phyloP scores from a whole-genome alignment of 1,284 basidiomycete species.

The Melampsora larici-populina region DNA sequence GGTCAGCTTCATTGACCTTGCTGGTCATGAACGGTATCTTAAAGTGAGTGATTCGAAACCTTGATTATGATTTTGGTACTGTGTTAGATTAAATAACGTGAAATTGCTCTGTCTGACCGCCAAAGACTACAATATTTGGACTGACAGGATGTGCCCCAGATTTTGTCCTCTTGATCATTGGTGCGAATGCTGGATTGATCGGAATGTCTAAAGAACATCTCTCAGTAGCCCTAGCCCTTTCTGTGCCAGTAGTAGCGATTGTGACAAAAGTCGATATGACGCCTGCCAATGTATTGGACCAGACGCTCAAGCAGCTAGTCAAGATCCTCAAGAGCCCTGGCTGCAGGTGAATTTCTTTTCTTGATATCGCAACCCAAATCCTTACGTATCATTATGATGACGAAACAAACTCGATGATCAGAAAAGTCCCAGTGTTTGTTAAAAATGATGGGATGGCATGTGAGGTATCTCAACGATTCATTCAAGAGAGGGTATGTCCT shows the following conservation, averaged over 20 bases:
- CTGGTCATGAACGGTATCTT: slow-evolving; percentile 82
- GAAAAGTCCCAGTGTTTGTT: slow-evolving; percentile 55
- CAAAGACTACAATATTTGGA: slow-evolving; percentile 88
- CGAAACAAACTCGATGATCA: slow-evolving; percentile 29
- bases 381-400: not conserved
- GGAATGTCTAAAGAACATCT: slow-evolving; percentile 95
- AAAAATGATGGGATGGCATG: slow-evolving; percentile 65
- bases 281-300: slow-evolving; percentile 78
- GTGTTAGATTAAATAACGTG: not conserved
- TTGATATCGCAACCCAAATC: slow-evolving; percentile 39
- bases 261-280: slow-evolving; percentile 85
- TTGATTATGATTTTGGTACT: too few relatives aligned
- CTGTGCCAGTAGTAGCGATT: slow-evolving; percentile 72
- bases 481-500: slow-evolving; percentile 62
- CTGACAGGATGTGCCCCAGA: slow-evolving; percentile 90
- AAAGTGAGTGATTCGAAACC: slow-evolving; percentile 50
- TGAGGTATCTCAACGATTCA: slow-evolving; percentile 70
- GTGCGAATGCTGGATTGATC: slow-evolving; percentile 87
- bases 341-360: slow-evolving; percentile 63
- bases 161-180: slow-evolving; percentile 92
- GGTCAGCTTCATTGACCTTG: slow-evolving; percentile 82
- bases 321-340: slow-evolving; percentile 93
- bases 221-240: slow-evolving; percentile 87
- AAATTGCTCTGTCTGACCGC: slow-evolving; percentile 31
- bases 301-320: slow-evolving; percentile 85